phyloP scores from a whole-genome alignment of 1,284 basidiomycete species.

The Uromyces viciae-fabae region DNA sequence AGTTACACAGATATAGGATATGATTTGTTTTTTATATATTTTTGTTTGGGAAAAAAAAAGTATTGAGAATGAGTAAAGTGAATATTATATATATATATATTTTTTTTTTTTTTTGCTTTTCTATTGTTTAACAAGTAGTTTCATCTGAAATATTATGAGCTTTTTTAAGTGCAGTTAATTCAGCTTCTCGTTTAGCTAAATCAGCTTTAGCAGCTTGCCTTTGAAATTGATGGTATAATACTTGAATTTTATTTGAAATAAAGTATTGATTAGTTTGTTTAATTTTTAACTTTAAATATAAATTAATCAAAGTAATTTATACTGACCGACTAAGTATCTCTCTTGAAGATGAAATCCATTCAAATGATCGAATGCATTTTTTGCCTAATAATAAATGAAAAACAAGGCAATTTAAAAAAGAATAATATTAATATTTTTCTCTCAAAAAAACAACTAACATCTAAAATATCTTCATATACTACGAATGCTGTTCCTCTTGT shows the following conservation, averaged over 20 bases:
- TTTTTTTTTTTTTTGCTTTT: no score
- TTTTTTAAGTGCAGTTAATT: slow-evolving; percentile 79
- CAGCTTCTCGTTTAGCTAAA: slow-evolving; percentile 82
- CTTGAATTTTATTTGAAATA: slow-evolving; percentile 55
- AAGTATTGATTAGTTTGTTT: background rate
- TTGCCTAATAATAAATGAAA: slow-evolving; percentile 56
- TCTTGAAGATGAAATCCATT: slow-evolving; percentile 98
- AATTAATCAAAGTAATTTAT: background rate
- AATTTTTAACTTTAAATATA: background rate
- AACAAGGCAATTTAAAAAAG: background rate
- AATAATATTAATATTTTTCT: background rate
- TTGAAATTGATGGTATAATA: slow-evolving; percentile 94
- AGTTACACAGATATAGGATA: no score
- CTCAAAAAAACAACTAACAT: slow-evolving; percentile 49
- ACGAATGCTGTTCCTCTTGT: slow-evolving; percentile 95
- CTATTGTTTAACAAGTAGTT: background rate
- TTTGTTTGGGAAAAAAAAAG: no score
- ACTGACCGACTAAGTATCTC: slow-evolving; percentile 70
- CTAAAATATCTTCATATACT: slow-evolving; percentile 57
- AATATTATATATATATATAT: no score
- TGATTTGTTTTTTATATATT: no score
- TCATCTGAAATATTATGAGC: slow-evolving; percentile 60
- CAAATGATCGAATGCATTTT: slow-evolving; percentile 90
- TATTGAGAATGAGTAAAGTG: no score
- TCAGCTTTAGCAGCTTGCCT: slow-evolving; percentile 94